Base-by-base conservation (phyloP, 2,329 filamentous ascomycete genomes). In the Lecanicillium sp. region DNA sequence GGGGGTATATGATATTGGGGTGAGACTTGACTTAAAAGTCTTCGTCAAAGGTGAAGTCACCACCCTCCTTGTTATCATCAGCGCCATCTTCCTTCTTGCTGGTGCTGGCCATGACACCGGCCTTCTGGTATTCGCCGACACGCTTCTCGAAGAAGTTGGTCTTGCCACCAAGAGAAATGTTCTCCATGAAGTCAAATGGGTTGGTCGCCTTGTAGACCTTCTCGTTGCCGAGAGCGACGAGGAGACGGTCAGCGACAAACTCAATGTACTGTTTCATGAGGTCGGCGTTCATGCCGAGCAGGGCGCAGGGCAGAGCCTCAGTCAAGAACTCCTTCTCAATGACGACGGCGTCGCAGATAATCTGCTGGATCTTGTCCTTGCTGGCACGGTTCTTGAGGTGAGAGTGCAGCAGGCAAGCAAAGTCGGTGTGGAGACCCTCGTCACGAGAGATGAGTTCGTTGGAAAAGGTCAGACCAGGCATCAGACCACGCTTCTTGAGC, bases 71-170 rank as follows among this genome's bases (percentile, higher is more conserved):
- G 47, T 62, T 63, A 61, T 74, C 68, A 43, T 78, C 66, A 6
- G 54, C 48, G 5, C 60, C 62, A 9, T 70, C 68, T n/a, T 68
- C 61, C 62, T 83, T 81, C 71, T 88, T 88, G 68, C 84, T 85
- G 53, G 82, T 85, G 69, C 85, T 89, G 56, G 83, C 83, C 87
- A 98, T 94, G 64, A 98, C 90, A 72, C 92, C 92, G 28, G 92
- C 89, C 78, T 98, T 98, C 70, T 98, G 92, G 78, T 98, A 98
- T 59, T 98, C 92, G 62, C 83, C 92, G 42, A 98, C 92, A 54
- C 92, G 87, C 85, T 98, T 98, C 83, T 98, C 92, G 63, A 98
- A 98, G 79, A 98, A 98, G 80, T 98, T 98, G 63, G 92, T 98
- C 85, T 98, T 98, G 67, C 92, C 92, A 37, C 88, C 86, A 9